Base-by-base conservation (phyloP, 2,329 filamentous ascomycete genomes). In the Claviceps sp. region DNA sequence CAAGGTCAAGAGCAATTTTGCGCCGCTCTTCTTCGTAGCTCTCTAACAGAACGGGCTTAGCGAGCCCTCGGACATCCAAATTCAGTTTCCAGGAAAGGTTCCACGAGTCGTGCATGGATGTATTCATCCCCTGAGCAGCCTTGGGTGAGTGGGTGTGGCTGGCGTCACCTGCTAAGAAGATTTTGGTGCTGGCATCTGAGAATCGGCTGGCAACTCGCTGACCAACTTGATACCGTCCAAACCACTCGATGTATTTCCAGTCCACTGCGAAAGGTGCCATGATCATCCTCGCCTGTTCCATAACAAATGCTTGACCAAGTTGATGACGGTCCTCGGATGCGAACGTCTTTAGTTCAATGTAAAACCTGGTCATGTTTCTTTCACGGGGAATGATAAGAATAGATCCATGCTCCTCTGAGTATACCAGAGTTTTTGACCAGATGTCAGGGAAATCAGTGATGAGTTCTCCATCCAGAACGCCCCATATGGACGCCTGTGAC, bases 311-410 rank as follows among this genome's bases (percentile, higher is more conserved):
- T 56, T 85, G 76, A 5, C 79, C 72, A 40, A 75, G 56, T 45
- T 61, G 61, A 16, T 67, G 59, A 51, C 66, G 62, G 54, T 74
- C 68, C 37, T 67, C 62, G 59, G 71, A 73, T 30, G 59, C 59
- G 50, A 61, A 63, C 14, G 72, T 67, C 63, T 78, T 78, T 51
- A 79, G 71, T 63, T 79, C 76, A 53, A 79, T 77, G 59, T 79
- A 79, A 59, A 79, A 71, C 46, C 84, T 77, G 0, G 84, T 87
- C 76, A 87, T 80, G 60, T 85, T 84, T 43, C 82, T 73, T 64
- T 88, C 84, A 41, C 84, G 77, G 4, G 85, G 85, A 50, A 87
- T 83, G 63, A 85, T 84, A n/a, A 88, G 72, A 46, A 87, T 80
- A 0, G 83, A 85, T 2, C 84, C 84, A 45, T 79, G 73, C 54